Base-by-base conservation (phyloP, 164 flowering plant species). In the Umbilicus rupestris region DNA sequence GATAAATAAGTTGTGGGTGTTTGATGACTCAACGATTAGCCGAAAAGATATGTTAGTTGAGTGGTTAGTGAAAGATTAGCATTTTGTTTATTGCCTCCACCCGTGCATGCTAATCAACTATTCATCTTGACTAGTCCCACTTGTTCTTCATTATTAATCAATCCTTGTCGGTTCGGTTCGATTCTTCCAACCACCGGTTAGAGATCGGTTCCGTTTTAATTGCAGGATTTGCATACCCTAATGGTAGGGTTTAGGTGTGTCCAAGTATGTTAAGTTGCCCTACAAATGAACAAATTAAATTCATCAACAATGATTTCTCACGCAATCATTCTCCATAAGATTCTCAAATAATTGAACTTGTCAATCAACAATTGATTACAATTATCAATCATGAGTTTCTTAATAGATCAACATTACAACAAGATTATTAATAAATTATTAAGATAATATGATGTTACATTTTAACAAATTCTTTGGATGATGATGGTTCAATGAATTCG, bases 1-100 rank as follows among this genome's bases (percentile, higher is more conserved):
- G 2, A 17, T 45, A 15, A 45, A 17, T 45, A 19, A 35, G 7
- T 3, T 35, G 37, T 47, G 57, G 57, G 57, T 50, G 57, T 50
- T 20, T 50, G 57, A 50, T 50, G 57, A 50, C 28, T 50, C 57
- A 50, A 50, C 28, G 5, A 20, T 8, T 22, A 50, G 57, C 57
- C 57, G 57, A 50, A 50, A 50, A 28, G 57, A 50, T 50, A 50
- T 50, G 57, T 50, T 50, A 50, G 57, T 50, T 50, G 57, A 28
- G 52, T 22, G 12, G 57, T 50, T 50, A 50, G 57, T 50, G 57
- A 24, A 50, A 20, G 28, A n/a, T 50, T 20, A 50, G 57, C 57
- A 50, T 50, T 20, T 50, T 50, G 7, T 50, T 7, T 50, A 22
- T 50, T 7, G 29, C 2, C 57, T 50, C 28, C 57, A 49, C 28